These are phyloP conservation scores for Tetrahymena elliotti DNA, from an alignment of 73 alveolate genomes.

Conservation along the genomic window DNA sequence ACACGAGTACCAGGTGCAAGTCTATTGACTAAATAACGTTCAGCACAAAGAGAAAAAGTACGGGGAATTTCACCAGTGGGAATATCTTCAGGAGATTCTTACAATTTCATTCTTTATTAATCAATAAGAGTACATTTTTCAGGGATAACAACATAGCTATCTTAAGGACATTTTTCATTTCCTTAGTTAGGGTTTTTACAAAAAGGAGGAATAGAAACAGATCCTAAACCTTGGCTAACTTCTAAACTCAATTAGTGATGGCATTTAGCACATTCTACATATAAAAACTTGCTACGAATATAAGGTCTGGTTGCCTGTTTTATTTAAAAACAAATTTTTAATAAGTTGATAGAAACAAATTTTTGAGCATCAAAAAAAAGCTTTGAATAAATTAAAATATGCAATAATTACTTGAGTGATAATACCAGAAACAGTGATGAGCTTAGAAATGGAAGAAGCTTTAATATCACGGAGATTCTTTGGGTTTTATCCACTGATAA, in stretches of 20 bases:
- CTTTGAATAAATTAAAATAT: not conserved
- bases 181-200: slow-evolving; percentile 72
- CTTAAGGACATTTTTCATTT: slow-evolving; percentile 88
- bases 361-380: not conserved
- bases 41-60: slow-evolving; percentile 81
- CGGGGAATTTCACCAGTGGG: slow-evolving; percentile 99
- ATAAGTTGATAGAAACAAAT: not conserved
- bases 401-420: slow-evolving; percentile 83
- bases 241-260: slow-evolving; percentile 60
- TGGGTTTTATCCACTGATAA: slow-evolving; percentile 1
- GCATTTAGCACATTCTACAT: slow-evolving; percentile 82
- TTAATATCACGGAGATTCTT: not conserved
- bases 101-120: slow-evolving; percentile 84
- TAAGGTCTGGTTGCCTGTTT: not conserved
- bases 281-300: slow-evolving; percentile 5
- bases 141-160: slow-evolving; percentile 78
- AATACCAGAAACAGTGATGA: slow-evolving; percentile 87
- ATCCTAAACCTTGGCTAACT: slow-evolving; percentile 72
- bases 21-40: slow-evolving; percentile 85
- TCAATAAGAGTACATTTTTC: slow-evolving; percentile 87
- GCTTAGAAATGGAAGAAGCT: slow-evolving; percentile 58
- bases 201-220: slow-evolving; percentile 73
- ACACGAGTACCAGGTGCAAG: slow-evolving; percentile 97
- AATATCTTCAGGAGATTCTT: slow-evolving; percentile 97
- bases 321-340: not conserved